phyloP scores from a whole-genome alignment of 106 monocot genomes.

The Platanthera guangdongensis region DNA sequence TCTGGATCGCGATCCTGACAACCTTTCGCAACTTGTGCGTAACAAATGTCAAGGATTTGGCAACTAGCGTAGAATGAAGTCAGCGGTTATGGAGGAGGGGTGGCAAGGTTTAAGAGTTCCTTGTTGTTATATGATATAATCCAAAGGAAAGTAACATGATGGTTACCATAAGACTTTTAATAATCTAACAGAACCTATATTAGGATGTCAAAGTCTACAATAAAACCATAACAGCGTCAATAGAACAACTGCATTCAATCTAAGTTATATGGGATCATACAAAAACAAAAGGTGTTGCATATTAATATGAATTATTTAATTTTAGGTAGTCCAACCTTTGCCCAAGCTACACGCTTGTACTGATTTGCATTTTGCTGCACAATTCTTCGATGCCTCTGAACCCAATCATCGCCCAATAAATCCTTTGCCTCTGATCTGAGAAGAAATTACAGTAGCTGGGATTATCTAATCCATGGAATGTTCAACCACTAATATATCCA shows the following conservation, averaged over 20 bases:
- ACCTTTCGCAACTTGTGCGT: no score
- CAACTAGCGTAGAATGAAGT: no score
- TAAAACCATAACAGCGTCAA: neutral
- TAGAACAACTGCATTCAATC: neutral
- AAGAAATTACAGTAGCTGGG: neutral
- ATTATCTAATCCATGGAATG: neutral
- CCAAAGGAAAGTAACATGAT: no score
- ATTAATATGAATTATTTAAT: neutral
- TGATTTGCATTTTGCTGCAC: constrained; percentile 54
- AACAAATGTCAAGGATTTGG: no score
- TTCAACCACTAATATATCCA: neutral
- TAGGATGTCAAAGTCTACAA: neutral
- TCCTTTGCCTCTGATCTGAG: constrained; percentile 49
- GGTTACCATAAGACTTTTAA: no score
- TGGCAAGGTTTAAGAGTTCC: no score
- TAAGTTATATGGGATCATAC: neutral
- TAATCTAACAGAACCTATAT: neutral
- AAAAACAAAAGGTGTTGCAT: neutral
- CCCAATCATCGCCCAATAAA: constrained; percentile 53
- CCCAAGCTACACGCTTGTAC: constrained; percentile 47
- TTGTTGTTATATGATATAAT: no score
- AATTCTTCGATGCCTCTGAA: constrained; percentile 47
- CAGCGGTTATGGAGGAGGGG: no score
- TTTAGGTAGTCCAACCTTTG: constrained; percentile 19
- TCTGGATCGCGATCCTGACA: no score